Conservation (phyloP, 2,329 filamentous ascomycete species). For the Graphilbum sp. region DNA sequence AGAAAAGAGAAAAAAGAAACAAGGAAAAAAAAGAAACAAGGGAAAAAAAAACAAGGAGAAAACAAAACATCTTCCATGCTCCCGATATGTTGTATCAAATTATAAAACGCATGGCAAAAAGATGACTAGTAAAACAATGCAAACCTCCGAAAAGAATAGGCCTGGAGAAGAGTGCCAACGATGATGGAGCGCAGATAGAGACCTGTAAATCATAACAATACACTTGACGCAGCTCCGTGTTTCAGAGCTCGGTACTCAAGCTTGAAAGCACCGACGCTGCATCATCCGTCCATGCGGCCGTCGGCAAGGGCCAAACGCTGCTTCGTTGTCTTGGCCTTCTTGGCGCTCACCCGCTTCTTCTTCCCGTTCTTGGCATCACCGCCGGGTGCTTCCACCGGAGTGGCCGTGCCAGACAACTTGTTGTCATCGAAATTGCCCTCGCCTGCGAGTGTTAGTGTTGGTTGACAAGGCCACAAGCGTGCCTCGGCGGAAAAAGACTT, state of each 20-base stretch:
- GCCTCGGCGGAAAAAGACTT: conserved; percentile 22
- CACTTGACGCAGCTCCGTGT: no score
- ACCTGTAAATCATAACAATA: not conserved
- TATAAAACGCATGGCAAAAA: not conserved
- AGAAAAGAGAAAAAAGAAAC: not conserved
- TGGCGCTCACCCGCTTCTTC: conserved; percentile 33
- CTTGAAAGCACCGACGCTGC: no score
- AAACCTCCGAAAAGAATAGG: not conserved
- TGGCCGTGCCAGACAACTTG: conserved; percentile 73
- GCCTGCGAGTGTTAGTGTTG: conserved; percentile 37
- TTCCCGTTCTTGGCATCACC: conserved; percentile 34
- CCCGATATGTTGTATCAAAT: no score
- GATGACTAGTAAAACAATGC: not conserved
- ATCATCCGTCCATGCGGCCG: conserved; percentile 27
- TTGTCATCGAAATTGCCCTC: conserved; percentile 88
- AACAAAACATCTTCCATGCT: not conserved
- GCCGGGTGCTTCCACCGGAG: conserved; percentile 38
- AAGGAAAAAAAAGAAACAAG: not conserved
- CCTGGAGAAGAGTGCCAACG: no score
- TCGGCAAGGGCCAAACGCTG: conserved; percentile 53
- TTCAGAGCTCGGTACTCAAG: no score
- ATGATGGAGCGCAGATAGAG: no score
- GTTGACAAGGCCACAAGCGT: not conserved
- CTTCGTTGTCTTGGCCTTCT: conserved; percentile 53
- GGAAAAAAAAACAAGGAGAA: not conserved